Evolutionary conservation across 2,329 filamentous ascomycete species (phyloP), one percentile per base, ranked within the genome.

Genomic region (Xylaria sp.): DNA sequence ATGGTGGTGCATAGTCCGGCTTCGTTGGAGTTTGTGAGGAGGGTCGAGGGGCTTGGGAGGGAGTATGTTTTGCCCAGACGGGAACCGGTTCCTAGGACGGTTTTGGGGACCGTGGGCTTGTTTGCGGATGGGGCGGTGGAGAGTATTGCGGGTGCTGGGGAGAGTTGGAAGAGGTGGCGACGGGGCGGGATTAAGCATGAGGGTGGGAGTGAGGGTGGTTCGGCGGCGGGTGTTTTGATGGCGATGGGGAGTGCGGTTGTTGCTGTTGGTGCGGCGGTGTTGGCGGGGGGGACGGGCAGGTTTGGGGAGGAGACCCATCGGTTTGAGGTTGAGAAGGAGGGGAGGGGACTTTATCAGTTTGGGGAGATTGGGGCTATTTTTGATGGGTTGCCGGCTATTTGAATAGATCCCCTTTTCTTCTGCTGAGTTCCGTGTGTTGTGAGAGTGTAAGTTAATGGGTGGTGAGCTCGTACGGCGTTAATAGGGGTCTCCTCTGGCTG

Each of bases 291-390:
- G 1, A 66, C 81, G 58, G 71, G 76, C 30, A 76, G 78, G 1
- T 79, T 80, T 62, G 80, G 80, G 1, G 70, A 74, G n/a, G 68
- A 71, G 18, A 71, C 72, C 10, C 76, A 83, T 54, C 66, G 74
- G 1, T 83, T 80, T 74, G 70, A 70, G 58, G 68, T 73, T 1
- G 59, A 67, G n/a, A 69, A 62, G 46, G 66, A 60, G 46, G 56
- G 66, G 1, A 64, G 56, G 49, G 66, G 71, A 1, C 62, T 82
- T 39, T 72, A 74, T 53, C 73, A 74, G 59, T 79, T 80, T 63
- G 80, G 80, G 2, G 77, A 79, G 19, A 70, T 80, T 13, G 79
- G 80, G 0, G 73, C 75, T 0, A 76, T 83, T 70, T 64, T 83
- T 35, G 66, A 72, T 30, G 59, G 56, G 6, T 50, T 73, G 5